Base-by-base conservation (phyloP, 768 basidiomycete genomes). In the Mrakia gelida region DNA sequence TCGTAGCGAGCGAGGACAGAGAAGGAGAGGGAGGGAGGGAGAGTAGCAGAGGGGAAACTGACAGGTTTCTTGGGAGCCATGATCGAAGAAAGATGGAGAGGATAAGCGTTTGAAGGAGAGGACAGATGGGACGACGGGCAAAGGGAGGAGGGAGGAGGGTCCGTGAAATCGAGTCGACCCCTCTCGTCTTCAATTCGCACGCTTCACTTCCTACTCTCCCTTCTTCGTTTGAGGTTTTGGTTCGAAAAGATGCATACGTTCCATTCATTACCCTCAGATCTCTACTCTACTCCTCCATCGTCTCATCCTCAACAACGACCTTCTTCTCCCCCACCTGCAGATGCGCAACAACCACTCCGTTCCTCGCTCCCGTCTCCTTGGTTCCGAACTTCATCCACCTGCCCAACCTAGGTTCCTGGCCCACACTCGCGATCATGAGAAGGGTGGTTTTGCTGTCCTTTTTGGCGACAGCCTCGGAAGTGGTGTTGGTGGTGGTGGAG, bases 321-420 rank as follows among this genome's bases (percentile, higher is more conserved):
- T 32, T 61, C 77, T 78, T 72, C 11, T 30, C 73, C 18, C 78
- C 79, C 0, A 73, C 34, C 62, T 78, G 9, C 38, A 85, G 77
- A 75, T 81, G 80, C 2, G 90, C 87, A 38, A 94, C 89, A 43
- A 92, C 81, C 2, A 92, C 88, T 10, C 91, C 89, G 84, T 96
- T 97, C 80, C 87, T 86, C 0, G 88, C 89, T n/a, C 78, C 78
- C 59, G 54, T 68, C 1, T 92, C 91, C 71, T 86, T 86, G 43
- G 90, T 90, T 83, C 91, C 92, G 77, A 92, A 82, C 70, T 86
- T 88, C 82, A 94, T 84, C 96, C 97, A 99, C 80, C 97, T 87
- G 2, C 97, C 96, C 52, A 96, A 83, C 77, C 92, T 88, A 82
- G 91, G 92, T 83, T 99, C 97, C 83, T 95, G 92, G 2, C 92